Evolutionary conservation across 2,329 filamentous ascomycete species (phyloP), one percentile per base, ranked within the genome.

Genomic region (Albophoma yamanashiensis): DNA sequence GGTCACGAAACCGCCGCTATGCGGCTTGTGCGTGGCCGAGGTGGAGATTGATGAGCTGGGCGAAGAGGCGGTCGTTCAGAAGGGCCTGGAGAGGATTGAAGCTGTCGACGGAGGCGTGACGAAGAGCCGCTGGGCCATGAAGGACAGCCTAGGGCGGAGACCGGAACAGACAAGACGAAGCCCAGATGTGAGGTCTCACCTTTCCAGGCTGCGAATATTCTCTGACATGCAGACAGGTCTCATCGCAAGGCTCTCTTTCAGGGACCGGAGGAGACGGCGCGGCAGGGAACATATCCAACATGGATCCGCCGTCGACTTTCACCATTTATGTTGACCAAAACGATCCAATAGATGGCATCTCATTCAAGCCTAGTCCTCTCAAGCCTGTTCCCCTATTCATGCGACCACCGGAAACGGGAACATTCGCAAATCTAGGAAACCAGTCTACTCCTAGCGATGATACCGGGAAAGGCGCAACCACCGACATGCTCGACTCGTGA

Each of bases 361-460:
- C 77, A 2, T 84, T 83, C 65, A 74, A 71, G 62, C 78, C 79
- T 1, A 76, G 74, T 58, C 75, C 73, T 4, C 73, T 79, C 14
- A 85, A 84, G 62, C 79, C 81, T 1, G 75, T 84, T 14, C 82
- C 82, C 0, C 61, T 64, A 17, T 79, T 76, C 68, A 81, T 81
- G 76, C 74, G 72, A 55, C 64, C 55, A 34, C 25, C 39, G 31
- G 34, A 50, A 17, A 42, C 15, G 2, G 25, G 3, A 7, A 17
- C 50, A n/a, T 11, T 34, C 17, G 20, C 31, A 55, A 3, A 36
- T 2, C 50, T 22, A 38, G 9, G 31, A 38, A 34, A 34, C 2
- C 31, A 53, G 20, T 6, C 31, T 34, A n/a, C 27, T n/a, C 50
- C 31, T 17, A 14, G 27, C 27, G 17, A 17, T 12, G 27, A 20